Evolutionary conservation across 78 protist genomes (phyloP).

Genomic region (Dictyostelium firmibasis): DNA sequence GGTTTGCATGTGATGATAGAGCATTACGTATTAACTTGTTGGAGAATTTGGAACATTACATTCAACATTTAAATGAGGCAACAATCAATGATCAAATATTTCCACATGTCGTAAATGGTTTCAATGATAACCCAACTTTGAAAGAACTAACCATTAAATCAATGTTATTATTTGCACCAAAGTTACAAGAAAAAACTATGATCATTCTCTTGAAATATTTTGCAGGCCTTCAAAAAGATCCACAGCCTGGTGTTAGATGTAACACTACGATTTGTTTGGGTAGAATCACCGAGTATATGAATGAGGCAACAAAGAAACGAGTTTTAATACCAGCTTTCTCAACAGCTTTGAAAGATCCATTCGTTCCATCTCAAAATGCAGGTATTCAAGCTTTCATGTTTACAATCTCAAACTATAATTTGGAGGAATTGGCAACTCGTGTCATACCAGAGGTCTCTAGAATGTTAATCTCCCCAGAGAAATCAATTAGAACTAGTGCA

Average conservation of each 20-base stretch:
- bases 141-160: conserved; percentile 84
- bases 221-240: conserved; percentile 88
- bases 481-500: conserved; percentile 43
- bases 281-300: conserved; percentile 56
- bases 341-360: conserved; percentile 87
- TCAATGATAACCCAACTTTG: conserved; percentile 74
- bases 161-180: conserved; percentile 82
- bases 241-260: conserved; percentile 86
- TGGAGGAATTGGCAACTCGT: conserved; percentile 66
- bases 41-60: conserved; percentile 78
- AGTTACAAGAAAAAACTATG: conserved; percentile 69
- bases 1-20: conserved; percentile 87
- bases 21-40: conserved; percentile 85
- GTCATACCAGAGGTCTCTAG: conserved; percentile 60
- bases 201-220: conserved; percentile 70
- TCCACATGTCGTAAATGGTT: conserved; percentile 77
- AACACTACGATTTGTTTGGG: conserved; percentile 92
- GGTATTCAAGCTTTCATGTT: conserved; percentile 84
- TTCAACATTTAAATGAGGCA: conserved; percentile 54
- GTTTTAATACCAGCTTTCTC: conserved; percentile 88
- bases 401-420: conserved; percentile 55
- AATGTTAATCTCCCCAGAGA: conserved; percentile 53
- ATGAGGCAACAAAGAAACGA: conserved; percentile 62
- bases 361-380: conserved; percentile 78
- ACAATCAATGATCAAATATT: conserved; percentile 82